Evolutionary conservation across 2,329 filamentous ascomycete genomes (phyloP).

Genomic region (Microthyrium microscopicum): DNA sequence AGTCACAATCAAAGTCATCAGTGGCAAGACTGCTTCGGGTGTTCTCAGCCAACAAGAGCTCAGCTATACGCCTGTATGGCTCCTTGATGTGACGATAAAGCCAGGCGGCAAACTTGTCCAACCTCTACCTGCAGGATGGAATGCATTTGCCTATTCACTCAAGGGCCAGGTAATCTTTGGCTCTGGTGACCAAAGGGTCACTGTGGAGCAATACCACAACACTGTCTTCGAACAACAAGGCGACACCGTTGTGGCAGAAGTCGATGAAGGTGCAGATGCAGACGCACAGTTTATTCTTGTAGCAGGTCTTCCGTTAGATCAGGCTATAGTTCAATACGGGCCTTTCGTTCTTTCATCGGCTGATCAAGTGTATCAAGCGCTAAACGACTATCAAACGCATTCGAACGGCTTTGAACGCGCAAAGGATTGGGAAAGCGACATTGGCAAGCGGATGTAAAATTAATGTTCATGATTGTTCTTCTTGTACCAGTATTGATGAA

Average conservation of each 20-base stretch:
- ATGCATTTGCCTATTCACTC: conserved; percentile 78
- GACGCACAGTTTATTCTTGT: conserved; percentile 51
- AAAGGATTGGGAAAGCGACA: conserved; percentile 66
- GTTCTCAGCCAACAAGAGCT: conserved; percentile 78
- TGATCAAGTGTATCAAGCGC: conserved; percentile 58
- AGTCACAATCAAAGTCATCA: conserved; percentile 79
- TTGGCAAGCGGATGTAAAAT: conserved; percentile 57
- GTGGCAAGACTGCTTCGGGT: conserved; percentile 64
- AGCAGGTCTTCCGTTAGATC: conserved; percentile 64
- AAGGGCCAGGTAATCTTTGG: conserved; percentile 52
- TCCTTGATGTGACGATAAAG: conserved; percentile 65
- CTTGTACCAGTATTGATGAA: background rate
- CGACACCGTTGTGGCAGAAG: conserved; percentile 55
- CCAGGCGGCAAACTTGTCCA: conserved; percentile 68
- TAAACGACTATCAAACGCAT: conserved; percentile 56
- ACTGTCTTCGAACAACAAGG: conserved; percentile 73
- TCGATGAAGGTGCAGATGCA: conserved; percentile 48
- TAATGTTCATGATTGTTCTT: conserved; percentile 4
- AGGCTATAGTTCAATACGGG: conserved; percentile 68
- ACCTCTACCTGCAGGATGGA: conserved; percentile 64
- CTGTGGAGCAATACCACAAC: conserved; percentile 62
- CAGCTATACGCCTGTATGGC: conserved; percentile 95
- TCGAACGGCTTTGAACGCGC: conserved; percentile 69
- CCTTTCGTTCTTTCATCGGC: conserved; percentile 64
- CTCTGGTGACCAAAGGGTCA: conserved; percentile 26